Percentiles rank a stretch among this genome's conserved stretches.
Conservation (phyloP, 2,329 filamentous ascomycete species). For the Mycosphaerella sp. region DNA sequence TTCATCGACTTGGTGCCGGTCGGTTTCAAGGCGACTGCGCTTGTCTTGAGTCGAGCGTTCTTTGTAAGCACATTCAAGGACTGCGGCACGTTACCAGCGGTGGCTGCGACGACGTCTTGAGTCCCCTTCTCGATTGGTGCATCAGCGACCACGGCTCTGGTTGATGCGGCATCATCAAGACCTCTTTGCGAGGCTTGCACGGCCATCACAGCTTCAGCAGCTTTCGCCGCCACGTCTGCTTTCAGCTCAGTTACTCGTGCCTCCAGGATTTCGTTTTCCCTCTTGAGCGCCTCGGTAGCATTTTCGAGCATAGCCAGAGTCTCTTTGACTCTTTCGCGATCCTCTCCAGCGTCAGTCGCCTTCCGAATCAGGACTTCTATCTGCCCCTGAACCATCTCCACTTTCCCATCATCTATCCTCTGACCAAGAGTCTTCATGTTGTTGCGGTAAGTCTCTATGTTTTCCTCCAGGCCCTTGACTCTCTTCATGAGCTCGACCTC, state of each 20-base stretch:
- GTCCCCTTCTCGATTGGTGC: not conserved
- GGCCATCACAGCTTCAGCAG: not conserved
- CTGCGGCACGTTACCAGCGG: not conserved
- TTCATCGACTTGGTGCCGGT: conserved; percentile 1
- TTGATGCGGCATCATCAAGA: not conserved
- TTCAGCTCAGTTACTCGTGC: conserved; percentile 13
- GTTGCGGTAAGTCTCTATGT: conserved; percentile 18
- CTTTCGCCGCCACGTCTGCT: not conserved
- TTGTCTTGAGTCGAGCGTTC: not conserved
- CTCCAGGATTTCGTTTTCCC: conserved; percentile 16
- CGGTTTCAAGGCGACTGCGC: not conserved
- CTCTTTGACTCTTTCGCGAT: conserved; percentile 15
- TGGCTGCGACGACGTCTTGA: not conserved
- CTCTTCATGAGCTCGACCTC: conserved; percentile 23
- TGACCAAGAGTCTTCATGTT: conserved; percentile 15
- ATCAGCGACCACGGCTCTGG: not conserved
- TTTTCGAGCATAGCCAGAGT: conserved; percentile 18
- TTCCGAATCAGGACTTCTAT: conserved; percentile 15
- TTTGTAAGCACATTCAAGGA: not conserved
- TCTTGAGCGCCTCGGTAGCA: conserved; percentile 17
- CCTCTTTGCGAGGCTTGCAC: not conserved
- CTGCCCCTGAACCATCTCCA: conserved; percentile 15
- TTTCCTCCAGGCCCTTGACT: conserved; percentile 19
- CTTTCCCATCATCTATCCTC: conserved; percentile 14
- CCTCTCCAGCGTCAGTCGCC: conserved; percentile 10